Base-by-base conservation (phyloP, 768 basidiomycete genomes). In the Harrya chromipes region DNA sequence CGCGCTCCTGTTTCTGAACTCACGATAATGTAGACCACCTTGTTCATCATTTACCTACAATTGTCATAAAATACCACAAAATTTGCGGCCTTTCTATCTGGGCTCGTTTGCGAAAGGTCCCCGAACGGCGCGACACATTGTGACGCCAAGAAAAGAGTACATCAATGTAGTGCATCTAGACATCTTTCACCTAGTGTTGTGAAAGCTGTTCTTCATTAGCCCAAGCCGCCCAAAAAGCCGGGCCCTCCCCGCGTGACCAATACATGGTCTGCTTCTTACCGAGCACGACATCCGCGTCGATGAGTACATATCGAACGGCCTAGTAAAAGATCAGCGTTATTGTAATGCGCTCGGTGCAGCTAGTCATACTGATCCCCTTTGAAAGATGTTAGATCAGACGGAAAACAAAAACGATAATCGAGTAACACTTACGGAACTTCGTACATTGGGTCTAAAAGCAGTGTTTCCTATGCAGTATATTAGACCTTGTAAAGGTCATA, bases 391-490 rank as follows among this genome's bases (percentile, higher is more conserved):
- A 54, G 40, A 40, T 45, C 24, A 27, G 42, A 26, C 29, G 12
- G 8, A 50, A 34, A 13, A 34, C 41, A 24, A 46, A 29, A 51
- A 52, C 36, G 38, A 37, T n/a, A n/a, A 46, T 20, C 33, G 40
- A 48, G 14, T 17, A 27, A 33, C 13, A 82, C 86, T 81, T 68
- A 89, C 85, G 91, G 90, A 40, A 85, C 85, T 73, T 92, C 88
- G 62, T 90, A 95, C 94, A 97, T 97, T 0, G 91, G 77, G 42
- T 97, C 92, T 41, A 94, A 72, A 43, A 98, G 70, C 3, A 94
- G 65, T 19, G 76, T 66, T 70, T 97, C 94, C 89, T 91, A 37
- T 31, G 23, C 12, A 11, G 38, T 35, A 19, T 20, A 24, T 51
- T 37, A 50, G 50, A 36, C 14, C 45, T 44, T 3, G 23, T 37